These are phyloP conservation scores for Inonotus hispidus DNA, from an alignment of 1,284 basidiomycete species.

Conservation along the genomic window DNA sequence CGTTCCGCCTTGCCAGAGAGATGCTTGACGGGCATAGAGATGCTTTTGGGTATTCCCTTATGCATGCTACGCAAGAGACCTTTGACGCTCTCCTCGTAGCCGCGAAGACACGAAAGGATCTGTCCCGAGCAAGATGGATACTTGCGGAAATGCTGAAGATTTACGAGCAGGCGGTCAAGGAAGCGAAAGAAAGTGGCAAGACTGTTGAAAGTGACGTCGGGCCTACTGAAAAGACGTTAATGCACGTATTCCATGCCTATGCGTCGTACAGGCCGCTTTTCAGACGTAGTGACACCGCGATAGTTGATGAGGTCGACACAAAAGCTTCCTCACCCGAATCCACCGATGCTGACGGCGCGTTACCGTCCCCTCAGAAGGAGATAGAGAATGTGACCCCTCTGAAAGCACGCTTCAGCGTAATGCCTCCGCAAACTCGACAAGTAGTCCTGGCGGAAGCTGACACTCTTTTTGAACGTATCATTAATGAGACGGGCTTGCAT, in stretches of 20 bases:
- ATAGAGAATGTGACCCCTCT: constrained; percentile 10
- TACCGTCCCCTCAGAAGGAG: constrained; percentile 21
- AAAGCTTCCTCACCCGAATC: neutral
- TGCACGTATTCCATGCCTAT: constrained; percentile 86
- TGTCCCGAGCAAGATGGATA: constrained; percentile 84
- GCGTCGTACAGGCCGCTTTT: constrained; percentile 75
- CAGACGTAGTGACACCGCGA: constrained; percentile 39
- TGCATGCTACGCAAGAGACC: constrained; percentile 63
- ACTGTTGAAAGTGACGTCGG: constrained; percentile 35
- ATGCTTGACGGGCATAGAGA: constrained; percentile 76
- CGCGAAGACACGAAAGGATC: constrained; percentile 81
- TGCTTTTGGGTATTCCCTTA: constrained; percentile 47
- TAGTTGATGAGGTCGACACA: constrained; percentile 27
- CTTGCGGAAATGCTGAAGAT: constrained; percentile 76
- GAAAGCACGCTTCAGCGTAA: constrained; percentile 38
- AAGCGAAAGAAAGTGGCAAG: constrained; percentile 22
- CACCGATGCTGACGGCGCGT: constrained; percentile 4
- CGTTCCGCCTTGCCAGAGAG: constrained; percentile 71
- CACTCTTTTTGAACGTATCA: constrained; percentile 64
- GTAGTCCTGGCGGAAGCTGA: constrained; percentile 74
- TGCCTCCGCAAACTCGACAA: constrained; percentile 68
- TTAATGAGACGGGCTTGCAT: constrained; percentile 40
- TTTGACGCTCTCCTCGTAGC: constrained; percentile 87
- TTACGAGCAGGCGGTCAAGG: constrained; percentile 21
- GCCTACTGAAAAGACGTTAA: constrained; percentile 73